Conservation (phyloP, 176 grass and related monocot species). For the Pharus latifolius region DNA sequence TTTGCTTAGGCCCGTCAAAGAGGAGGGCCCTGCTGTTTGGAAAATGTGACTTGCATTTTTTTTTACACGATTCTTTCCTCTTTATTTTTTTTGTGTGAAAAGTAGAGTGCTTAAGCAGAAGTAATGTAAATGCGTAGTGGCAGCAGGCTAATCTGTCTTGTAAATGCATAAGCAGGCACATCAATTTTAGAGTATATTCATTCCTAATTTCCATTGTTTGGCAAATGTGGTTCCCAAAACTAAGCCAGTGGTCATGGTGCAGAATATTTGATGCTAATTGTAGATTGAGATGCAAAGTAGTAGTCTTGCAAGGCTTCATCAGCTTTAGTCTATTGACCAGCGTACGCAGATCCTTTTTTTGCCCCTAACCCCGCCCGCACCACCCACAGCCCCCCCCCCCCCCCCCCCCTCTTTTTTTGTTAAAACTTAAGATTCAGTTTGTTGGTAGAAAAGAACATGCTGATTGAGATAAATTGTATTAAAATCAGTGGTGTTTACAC, state of each 20-base stretch:
- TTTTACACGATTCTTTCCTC: conserved; percentile 26
- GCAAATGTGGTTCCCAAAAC: conserved; percentile 20
- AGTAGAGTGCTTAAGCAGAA: conserved; percentile 39
- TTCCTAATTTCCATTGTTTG: conserved; percentile 1
- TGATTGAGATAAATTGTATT: too few relatives aligned
- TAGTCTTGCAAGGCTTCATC: not conserved
- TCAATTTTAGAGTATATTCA: conserved; percentile 23
- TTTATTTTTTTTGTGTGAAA: conserved; percentile 26
- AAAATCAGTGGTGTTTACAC: too few relatives aligned
- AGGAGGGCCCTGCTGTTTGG: conserved; percentile 15
- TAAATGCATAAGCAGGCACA: conserved; percentile 66
- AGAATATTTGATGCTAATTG: conserved; percentile 13
- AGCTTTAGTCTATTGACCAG: not conserved
- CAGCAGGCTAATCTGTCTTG: conserved; percentile 56
- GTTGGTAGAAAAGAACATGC: too few relatives aligned
- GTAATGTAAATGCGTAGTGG: conserved; percentile 60
- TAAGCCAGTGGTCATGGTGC: not conserved
- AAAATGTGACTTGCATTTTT: conserved; percentile 25
- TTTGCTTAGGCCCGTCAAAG: conserved; percentile 32
- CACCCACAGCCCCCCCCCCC: too few relatives aligned
- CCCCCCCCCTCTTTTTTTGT: too few relatives aligned
- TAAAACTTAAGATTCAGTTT: too few relatives aligned
- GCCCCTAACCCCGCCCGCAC: too few relatives aligned
- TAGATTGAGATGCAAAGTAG: conserved; percentile 10
- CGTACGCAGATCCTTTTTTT: not conserved